Percentiles rank a stretch among this genome's conserved stretches.
These are phyloP conservation scores for Angophora floribunda DNA, from an alignment of 345 rosid genomes.

Conservation along the genomic window DNA sequence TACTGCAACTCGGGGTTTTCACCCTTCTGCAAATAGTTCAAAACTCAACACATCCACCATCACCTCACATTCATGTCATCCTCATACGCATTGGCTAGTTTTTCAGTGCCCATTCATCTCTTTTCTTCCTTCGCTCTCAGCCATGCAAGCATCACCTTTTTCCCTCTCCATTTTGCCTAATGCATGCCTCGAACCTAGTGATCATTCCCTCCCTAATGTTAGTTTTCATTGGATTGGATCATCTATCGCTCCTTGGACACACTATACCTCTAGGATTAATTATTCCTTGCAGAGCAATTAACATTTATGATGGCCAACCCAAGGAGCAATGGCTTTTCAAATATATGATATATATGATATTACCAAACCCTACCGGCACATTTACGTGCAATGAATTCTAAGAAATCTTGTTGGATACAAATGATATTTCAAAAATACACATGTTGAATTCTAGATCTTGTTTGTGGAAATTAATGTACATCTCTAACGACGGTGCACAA, in stretches of 20 bases:
- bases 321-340: not conserved
- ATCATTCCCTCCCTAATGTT: not conserved
- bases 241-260: not conserved
- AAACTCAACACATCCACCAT: not conserved
- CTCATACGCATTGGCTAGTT: not conserved
- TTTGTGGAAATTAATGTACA: not conserved
- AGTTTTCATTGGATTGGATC: not conserved
- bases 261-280: not conserved
- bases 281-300: not conserved
- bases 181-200: not conserved
- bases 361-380: not conserved
- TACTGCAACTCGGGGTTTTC: not conserved
- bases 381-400: not conserved
- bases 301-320: not conserved
- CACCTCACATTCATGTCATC: not conserved
- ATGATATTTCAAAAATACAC: not conserved
- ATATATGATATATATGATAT: not conserved
- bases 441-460: rapidly evolving
- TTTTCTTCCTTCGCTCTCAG: not conserved
- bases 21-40: not conserved
- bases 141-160: not conserved
- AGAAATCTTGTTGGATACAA: not conserved
- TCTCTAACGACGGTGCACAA: not conserved
- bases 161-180: not conserved
- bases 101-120: not conserved